phyloP scores from a whole-genome alignment of 2,329 filamentous ascomycete species.

The Colletotrichum limetticola region DNA sequence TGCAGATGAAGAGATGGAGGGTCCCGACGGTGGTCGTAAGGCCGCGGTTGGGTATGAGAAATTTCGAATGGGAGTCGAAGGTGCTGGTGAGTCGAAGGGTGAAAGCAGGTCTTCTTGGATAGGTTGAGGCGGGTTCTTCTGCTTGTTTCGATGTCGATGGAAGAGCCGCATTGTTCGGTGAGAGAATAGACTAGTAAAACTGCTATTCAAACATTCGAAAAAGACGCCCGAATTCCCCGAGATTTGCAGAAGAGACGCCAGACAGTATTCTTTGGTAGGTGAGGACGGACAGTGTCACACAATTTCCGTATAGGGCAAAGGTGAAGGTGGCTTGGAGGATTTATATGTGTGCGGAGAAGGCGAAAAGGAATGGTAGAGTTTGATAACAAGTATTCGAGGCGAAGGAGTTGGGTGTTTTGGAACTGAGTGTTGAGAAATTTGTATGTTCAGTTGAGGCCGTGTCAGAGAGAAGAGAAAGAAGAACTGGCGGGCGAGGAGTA shows the following conservation, averaged over 20 bases:
- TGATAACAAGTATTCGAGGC: not conserved
- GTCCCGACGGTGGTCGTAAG: not conserved
- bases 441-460: not conserved
- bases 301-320: not conserved
- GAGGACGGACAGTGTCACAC: not conserved
- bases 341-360: not conserved
- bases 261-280: not conserved
- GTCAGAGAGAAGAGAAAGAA: not conserved
- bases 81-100: not conserved
- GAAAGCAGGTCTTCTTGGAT: not conserved
- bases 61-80: constrained; percentile 33
- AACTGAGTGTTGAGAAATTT: not conserved
- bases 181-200: not conserved
- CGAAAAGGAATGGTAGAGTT: not conserved
- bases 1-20: not conserved
- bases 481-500: not conserved
- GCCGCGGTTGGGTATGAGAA: constrained; percentile 38
- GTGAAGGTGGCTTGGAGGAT: not conserved
- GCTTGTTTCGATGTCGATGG: constrained; percentile 18
- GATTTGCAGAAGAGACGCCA: not conserved
- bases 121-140: constrained; percentile 5
- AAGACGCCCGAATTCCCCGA: too few relatives aligned
- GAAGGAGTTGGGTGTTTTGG: not conserved
- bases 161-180: constrained; percentile 23
- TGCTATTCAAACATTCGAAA: not conserved